Base-by-base conservation (phyloP, 805 yeast genomes). In the Starmerella riodocensis region DNA sequence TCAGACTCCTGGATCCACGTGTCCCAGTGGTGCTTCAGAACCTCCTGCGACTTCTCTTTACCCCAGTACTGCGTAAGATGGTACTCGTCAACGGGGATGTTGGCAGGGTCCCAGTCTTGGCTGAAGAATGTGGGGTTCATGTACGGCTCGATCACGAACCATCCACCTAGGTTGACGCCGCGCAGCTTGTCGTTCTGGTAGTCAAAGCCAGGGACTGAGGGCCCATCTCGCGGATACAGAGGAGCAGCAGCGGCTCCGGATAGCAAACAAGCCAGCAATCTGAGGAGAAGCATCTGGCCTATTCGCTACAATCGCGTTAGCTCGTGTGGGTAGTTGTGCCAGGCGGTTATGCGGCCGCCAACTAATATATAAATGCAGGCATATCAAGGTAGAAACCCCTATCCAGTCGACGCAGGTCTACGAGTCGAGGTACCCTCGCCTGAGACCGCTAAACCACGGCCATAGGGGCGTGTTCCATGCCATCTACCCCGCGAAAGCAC, bases 71-170 rank as follows among this genome's bases (percentile, higher is more conserved):
- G 54, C 29, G 77, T 63, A 55, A 67, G 75, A 55, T 77, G 83
- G 58, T 74, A 83, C 62, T 85, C 96, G 59, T 85, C 96, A 22
- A 78, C 77, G 2, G 94, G 94, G 18, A 71, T 64, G 27, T 66
- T 16, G 30, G 40, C 41, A 11, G 36, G 11, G 18, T 35, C 39
- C 39, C 47, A 49, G 6, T 42, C 43, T 2, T 30, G 36, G 29
- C 17, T 26, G 42, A 47, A 51, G n/a, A 50, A 26, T 67, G 85
- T 72, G 4, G 94, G 94, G 1, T 84, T 79, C 54, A 84, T 84
- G 59, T 67, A 83, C 2, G 94, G 84, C 60, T 84, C 95, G 31
- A 84, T 61, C 2, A 84, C 84, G 36, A 84, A 68, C 94, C 94
- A 84, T 33, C 94, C 93, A 46, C 95, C 95, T 24, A 84, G 61